These are phyloP conservation scores for Euptelea pleiosperma DNA, from an alignment of 164 flowering plant species.

Conservation along the genomic window DNA sequence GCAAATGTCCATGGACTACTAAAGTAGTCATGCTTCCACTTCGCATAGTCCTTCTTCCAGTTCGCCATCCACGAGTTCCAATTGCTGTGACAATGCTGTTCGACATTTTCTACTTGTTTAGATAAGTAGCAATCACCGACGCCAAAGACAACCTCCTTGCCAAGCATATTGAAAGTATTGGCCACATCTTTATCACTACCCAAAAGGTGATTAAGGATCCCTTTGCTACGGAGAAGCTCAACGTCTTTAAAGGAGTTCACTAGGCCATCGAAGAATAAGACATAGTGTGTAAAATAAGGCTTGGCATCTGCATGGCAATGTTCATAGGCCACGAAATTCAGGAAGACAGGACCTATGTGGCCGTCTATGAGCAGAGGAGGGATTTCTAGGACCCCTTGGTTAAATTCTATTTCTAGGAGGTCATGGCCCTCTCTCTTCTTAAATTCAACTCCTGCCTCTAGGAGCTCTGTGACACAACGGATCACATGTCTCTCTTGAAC, in stretches of 20 bases:
- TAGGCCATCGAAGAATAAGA: constrained; percentile 21
- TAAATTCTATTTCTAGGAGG: constrained; percentile 19
- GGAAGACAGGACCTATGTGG: constrained; percentile 17
- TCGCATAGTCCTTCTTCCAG: no score
- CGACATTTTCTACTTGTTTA: constrained; percentile 6
- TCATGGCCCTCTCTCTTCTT: constrained; percentile 1
- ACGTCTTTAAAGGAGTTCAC: constrained; percentile 21
- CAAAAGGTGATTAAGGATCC: constrained; percentile 20
- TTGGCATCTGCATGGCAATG: constrained; percentile 15
- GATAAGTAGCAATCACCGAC: no score
- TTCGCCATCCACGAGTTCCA: no score
- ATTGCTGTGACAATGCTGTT: no score
- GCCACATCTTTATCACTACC: constrained; percentile 25
- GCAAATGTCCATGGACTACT: constrained; percentile 22
- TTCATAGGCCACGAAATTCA: constrained; percentile 27
- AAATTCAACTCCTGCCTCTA: constrained; percentile 16
- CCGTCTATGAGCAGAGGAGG: constrained; percentile 24
- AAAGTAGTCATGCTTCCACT: constrained; percentile 19
- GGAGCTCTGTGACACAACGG: constrained; percentile 15
- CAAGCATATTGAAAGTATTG: constrained; percentile 17
- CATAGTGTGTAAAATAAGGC: constrained; percentile 19
- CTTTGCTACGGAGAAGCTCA: constrained; percentile 18
- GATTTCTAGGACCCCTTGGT: constrained; percentile 15
- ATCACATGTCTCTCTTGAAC: constrained; percentile 19
- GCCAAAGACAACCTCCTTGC: constrained; percentile 16